Conservation (phyloP, 352 stramenopile genomes). For the Globisporangium nodosum region DNA sequence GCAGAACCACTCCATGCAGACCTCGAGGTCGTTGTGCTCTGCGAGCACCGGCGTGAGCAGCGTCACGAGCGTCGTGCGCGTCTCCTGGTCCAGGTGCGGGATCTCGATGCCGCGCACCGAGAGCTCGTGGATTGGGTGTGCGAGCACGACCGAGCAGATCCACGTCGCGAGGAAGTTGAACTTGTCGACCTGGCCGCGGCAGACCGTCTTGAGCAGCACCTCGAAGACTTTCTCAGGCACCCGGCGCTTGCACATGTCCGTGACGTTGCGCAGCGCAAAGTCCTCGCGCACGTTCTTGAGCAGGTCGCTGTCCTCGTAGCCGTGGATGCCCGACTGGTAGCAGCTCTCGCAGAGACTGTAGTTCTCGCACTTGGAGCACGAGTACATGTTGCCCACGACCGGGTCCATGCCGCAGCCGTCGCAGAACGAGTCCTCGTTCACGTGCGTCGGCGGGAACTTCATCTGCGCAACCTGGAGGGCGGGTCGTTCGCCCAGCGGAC, state of each 20-base stretch:
- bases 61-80: slow-evolving; percentile 63
- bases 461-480: slow-evolving; percentile 49
- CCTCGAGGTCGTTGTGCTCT: slow-evolving; percentile 76
- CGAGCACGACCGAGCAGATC: slow-evolving; percentile 78
- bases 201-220: slow-evolving; percentile 80
- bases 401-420: slow-evolving; percentile 87
- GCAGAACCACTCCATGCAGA: slow-evolving; percentile 88
- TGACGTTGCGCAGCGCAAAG: slow-evolving; percentile 74
- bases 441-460: slow-evolving; percentile 64
- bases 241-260: slow-evolving; percentile 66
- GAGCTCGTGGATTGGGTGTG: slow-evolving; percentile 54
- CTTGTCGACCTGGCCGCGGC: slow-evolving; percentile 80
- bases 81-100: slow-evolving; percentile 65
- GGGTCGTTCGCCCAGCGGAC: too few relatives aligned
- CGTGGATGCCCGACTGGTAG: slow-evolving; percentile 82
- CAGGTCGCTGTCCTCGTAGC: slow-evolving; percentile 75
- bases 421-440: slow-evolving; percentile 88
- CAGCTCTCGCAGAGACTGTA: slow-evolving; percentile 79
- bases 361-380: slow-evolving; percentile 83
- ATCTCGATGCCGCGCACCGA: slow-evolving; percentile 84
- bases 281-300: slow-evolving; percentile 74
- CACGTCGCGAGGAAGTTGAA: slow-evolving; percentile 87
- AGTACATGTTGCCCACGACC: slow-evolving; percentile 86
- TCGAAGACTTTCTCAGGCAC: slow-evolving; percentile 81
- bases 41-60: slow-evolving; percentile 77